These are phyloP conservation scores for Tuber magnatum DNA, from an alignment of 495 filamentous ascomycete genomes.

Conservation along the genomic window DNA sequence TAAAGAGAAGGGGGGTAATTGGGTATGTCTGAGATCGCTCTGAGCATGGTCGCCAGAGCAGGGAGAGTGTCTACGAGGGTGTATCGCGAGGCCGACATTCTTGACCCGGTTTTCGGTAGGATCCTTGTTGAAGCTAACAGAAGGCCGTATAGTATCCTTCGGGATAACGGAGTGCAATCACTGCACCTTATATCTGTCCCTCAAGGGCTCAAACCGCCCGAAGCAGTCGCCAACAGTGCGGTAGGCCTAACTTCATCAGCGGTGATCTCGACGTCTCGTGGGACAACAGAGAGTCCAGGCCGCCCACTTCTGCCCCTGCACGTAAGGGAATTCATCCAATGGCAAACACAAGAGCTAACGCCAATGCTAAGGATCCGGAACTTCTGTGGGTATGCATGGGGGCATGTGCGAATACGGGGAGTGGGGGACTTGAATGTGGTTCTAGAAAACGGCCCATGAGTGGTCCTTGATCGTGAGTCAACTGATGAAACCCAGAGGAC, in stretches of 20 bases:
- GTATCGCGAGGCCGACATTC: background rate
- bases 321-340: background rate
- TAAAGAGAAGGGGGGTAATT: conserved; percentile 46
- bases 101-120: background rate
- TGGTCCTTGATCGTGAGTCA: background rate
- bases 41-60: background rate
- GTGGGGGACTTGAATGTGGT: background rate
- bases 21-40: conserved; percentile 26
- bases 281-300: background rate
- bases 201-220: background rate
- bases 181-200: background rate
- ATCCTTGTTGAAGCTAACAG: background rate
- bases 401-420: background rate
- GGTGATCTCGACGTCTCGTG: background rate
- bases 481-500: background rate
- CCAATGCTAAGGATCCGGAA: background rate
- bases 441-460: background rate
- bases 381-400: background rate
- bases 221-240: background rate
- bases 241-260: background rate
- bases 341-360: background rate
- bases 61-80: conserved; percentile 10
- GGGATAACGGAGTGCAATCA: background rate
- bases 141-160: background rate
- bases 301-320: background rate